Conservation (phyloP, 2,329 filamentous ascomycete species). For the Talaromyces sp. region DNA sequence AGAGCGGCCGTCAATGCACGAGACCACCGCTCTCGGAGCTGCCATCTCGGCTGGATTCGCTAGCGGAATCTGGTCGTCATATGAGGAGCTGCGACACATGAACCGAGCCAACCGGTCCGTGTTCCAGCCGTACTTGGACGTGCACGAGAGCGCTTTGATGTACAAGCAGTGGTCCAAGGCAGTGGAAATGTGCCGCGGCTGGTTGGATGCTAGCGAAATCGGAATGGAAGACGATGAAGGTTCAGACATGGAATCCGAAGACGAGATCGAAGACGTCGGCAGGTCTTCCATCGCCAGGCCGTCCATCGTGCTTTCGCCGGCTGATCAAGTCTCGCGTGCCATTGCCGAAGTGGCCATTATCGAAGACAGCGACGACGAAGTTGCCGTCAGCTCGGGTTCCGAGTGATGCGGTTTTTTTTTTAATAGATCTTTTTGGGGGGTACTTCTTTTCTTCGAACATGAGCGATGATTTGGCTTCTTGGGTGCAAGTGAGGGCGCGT, state of each 20-base stretch:
- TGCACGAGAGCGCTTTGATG: constrained; percentile 55
- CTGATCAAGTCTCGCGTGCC: background rate
- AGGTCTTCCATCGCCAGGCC: background rate
- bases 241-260: background rate
- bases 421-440: background rate
- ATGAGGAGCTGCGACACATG: constrained; percentile 68
- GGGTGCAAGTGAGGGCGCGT: background rate
- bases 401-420: background rate
- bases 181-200: constrained; percentile 73
- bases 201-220: constrained; percentile 40
- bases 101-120: constrained; percentile 64
- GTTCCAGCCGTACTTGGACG: constrained; percentile 63
- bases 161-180: constrained; percentile 71
- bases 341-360: background rate
- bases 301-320: background rate
- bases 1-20: constrained; percentile 79
- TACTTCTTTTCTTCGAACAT: background rate
- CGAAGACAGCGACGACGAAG: background rate
- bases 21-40: constrained; percentile 82
- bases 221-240: constrained; percentile 13
- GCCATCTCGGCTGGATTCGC: constrained; percentile 88
- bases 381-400: background rate
- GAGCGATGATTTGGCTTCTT: background rate
- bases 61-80: constrained; percentile 69
- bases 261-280: background rate